A percentile compares a stretch with the other conserved stretches of the same genome.
phyloP scores from a whole-genome alignment of 208 protist genomes.

The Wallacemonas collosoma region DNA sequence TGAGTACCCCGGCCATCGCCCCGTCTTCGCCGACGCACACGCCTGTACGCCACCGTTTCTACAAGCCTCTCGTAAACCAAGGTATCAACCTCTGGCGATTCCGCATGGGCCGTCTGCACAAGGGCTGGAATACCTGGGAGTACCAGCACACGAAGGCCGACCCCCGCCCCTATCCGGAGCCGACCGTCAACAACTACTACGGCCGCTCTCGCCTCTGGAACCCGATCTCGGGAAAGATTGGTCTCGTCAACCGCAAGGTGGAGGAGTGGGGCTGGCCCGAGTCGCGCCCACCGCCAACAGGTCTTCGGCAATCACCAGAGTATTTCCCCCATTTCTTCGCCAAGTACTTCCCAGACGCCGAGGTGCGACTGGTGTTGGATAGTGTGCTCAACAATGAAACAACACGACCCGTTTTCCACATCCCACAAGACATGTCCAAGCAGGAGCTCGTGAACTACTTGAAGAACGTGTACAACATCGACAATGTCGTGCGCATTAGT shows the following conservation, averaged over 20 bases:
- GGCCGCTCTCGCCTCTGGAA: constrained; percentile 83
- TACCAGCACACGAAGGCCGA: constrained; percentile 74
- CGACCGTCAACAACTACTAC: constrained; percentile 88
- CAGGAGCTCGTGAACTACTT: constrained; percentile 88
- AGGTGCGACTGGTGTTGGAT: constrained; percentile 81
- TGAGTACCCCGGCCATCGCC: not conserved
- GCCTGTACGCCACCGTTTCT: constrained; percentile 61
- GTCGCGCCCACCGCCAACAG: constrained; percentile 72
- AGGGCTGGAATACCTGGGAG: constrained; percentile 73
- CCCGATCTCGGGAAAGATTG: constrained; percentile 84
- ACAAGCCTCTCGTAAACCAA: constrained; percentile 78
- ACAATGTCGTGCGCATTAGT: constrained; percentile 72
- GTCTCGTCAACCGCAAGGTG: constrained; percentile 73
- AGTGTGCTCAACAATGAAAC: constrained; percentile 90
- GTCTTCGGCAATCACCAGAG: constrained; percentile 74
- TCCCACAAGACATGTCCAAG: constrained; percentile 86
- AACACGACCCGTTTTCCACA: constrained; percentile 72
- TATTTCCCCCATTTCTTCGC: constrained; percentile 83
- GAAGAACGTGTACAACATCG: constrained; percentile 83
- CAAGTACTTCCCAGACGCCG: constrained; percentile 81
- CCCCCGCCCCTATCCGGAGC: constrained; percentile 84
- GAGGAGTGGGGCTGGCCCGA: constrained; percentile 85
- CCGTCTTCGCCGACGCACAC: not conserved
- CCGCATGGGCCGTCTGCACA: constrained; percentile 81
- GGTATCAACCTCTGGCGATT: constrained; percentile 84